Conservation (phyloP, 2,329 filamentous ascomycete species). For the Westerdykella sp. region DNA sequence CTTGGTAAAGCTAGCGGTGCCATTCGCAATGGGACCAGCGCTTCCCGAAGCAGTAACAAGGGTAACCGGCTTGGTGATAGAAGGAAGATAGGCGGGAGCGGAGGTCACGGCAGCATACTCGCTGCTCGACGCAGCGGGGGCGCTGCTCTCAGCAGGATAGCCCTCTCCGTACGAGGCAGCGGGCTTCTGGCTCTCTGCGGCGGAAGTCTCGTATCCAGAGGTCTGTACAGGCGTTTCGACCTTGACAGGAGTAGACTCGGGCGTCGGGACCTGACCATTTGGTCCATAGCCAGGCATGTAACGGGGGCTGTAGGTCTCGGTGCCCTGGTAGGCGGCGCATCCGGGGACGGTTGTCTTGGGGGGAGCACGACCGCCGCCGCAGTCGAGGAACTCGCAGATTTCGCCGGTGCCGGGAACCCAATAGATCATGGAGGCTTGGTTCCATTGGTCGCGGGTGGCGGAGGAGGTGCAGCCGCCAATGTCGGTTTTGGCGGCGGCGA, state of each 20-base stretch:
- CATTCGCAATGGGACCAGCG: not conserved
- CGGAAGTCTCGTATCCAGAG: not conserved
- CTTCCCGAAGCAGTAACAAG: not conserved
- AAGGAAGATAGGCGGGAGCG: not conserved
- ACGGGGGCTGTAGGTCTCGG: conserved; percentile 48
- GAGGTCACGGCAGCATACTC: not conserved
- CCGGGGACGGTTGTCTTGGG: conserved; percentile 59
- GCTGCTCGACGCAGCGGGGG: not conserved
- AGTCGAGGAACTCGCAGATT: conserved; percentile 59
- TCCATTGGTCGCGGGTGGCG: conserved; percentile 20
- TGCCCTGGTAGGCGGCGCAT: conserved; percentile 52
- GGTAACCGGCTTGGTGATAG: not conserved
- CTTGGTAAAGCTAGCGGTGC: not conserved
- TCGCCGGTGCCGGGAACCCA: conserved; percentile 60
- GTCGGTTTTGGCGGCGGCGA: conserved; percentile 34
- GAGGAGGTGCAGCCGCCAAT: conserved; percentile 42
- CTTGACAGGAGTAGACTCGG: not conserved
- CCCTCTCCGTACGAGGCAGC: not conserved
- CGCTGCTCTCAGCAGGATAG: not conserved
- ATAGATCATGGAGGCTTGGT: conserved; percentile 49
- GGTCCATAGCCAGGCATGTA: conserved; percentile 37
- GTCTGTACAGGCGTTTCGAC: not conserved
- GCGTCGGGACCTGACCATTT: not conserved
- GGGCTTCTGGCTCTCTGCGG: not conserved
- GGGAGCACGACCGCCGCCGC: conserved; percentile 60